Base-by-base conservation (phyloP, 1,284 basidiomycete species). In the Cutaneotrichosporon sp. region DNA sequence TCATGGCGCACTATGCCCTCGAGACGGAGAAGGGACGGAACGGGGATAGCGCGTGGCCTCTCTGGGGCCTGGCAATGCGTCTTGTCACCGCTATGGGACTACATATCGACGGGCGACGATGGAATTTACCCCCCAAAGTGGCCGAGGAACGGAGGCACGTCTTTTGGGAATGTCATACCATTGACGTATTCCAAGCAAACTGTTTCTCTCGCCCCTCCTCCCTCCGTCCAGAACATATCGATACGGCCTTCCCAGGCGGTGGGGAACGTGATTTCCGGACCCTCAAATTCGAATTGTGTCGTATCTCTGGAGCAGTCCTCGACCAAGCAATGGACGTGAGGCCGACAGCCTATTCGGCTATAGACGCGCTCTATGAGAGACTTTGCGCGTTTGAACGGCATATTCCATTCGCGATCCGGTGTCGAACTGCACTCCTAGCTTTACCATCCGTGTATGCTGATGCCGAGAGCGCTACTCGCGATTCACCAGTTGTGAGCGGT, bases 31-130 rank as follows among this genome's bases (percentile, higher is more conserved):
- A 67, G 49, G 74, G 74, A 0, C 64, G 74, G 16, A 71, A 71
- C 46, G 77, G 76, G 5, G 76, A 78, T 61, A 65, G 62, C 1
- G 70, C 73, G 31, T 78, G 77, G 77, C 73, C 75, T 2, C 53
- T 78, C 6, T 76, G 76, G 73, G 77, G 77, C 36, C 49, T 77
- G 5, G 71, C 72, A 0, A 73, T 73, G 72, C 60, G 65, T 0
- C 49, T 67, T 14, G 62, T 64, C 16, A 68, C 66, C 0, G 66
- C 66, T 13, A 79, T 79, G 77, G 77, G 77, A 0, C 51, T 77
- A 58, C 77, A 80, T 60, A 69, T 75, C 7, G 78, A 80, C 64
- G 78, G 78, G 2, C 66, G 65, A 30, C 65, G 72, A 10, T 80
- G 78, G 78, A 73, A 74, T 42, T 67, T 80, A 6, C 70, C 72